Percentiles rank a stretch among this genome's conserved stretches.
These are phyloP conservation scores for Nitzschia putrida DNA, from an alignment of 108 stramenopile species.

Conservation along the genomic window DNA sequence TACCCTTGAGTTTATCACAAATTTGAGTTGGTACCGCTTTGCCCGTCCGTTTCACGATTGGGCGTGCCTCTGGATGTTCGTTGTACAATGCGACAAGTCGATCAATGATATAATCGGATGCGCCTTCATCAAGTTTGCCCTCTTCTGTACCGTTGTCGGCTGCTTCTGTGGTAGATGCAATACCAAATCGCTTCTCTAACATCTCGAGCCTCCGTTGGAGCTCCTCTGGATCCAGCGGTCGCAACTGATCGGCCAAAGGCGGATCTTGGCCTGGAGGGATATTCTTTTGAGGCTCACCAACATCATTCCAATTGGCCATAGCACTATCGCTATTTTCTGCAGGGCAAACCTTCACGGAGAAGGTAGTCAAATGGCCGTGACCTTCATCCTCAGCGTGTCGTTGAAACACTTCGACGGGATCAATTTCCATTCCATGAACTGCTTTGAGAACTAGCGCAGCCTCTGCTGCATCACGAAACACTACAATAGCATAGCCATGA, in stretches of 20 bases:
- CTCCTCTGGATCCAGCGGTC: constrained; percentile 3
- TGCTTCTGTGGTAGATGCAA: neutral
- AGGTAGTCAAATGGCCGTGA: neutral
- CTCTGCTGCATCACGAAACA: constrained; percentile 37
- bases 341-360: constrained; percentile 2
- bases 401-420: neutral
- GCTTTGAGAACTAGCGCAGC: constrained; percentile 7
- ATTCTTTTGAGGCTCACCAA: neutral
- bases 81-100: neutral
- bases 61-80: neutral
- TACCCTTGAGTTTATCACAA: constrained; percentile 3
- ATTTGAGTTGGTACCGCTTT: neutral
- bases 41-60: neutral
- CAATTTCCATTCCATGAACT: constrained; percentile 1
- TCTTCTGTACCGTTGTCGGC: neutral
- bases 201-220: constrained; percentile 2
- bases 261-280: neutral
- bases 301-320: neutral
- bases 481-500: constrained; percentile 31
- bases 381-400: neutral
- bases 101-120: neutral
- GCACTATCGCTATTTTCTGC: constrained; percentile 1
- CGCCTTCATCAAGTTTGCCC: neutral
- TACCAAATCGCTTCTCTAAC: neutral
- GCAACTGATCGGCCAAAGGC: constrained; percentile 7